Evolutionary conservation across 1,284 basidiomycete genomes (phyloP).

Genomic region (Ceratobasidium papillatum): DNA sequence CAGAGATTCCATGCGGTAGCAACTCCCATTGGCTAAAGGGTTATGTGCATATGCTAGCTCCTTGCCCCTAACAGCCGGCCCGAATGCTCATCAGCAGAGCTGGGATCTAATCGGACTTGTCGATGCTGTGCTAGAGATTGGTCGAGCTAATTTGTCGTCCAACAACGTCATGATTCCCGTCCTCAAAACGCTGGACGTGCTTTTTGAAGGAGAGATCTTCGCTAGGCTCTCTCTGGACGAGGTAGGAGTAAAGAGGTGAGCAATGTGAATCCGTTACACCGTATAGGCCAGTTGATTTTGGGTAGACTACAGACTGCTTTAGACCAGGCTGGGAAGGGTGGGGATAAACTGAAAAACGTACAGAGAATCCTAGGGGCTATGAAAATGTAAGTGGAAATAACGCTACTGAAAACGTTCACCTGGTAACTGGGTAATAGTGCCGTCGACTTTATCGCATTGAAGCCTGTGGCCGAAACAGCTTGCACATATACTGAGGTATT

Average conservation of each 20-base stretch:
- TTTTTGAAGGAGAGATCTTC: slow-evolving; percentile 73
- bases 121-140: slow-evolving; percentile 64
- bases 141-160: slow-evolving; percentile 61
- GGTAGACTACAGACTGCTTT: slow-evolving; percentile 58
- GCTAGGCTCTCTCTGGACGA: slow-evolving; percentile 57
- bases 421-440: slow-evolving; percentile 56
- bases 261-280: slow-evolving; percentile 46
- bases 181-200: slow-evolving; percentile 74
- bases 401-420: slow-evolving; percentile 33
- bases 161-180: slow-evolving; percentile 82
- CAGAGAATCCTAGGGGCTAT: slow-evolving; percentile 79
- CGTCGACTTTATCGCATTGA: slow-evolving; percentile 67
- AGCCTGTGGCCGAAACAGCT: slow-evolving; percentile 59
- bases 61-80: slow-evolving; percentile 57
- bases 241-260: slow-evolving; percentile 61
- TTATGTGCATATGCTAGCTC: slow-evolving; percentile 65
- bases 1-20: slow-evolving; percentile 54
- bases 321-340: slow-evolving; percentile 65
- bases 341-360: slow-evolving; percentile 75
- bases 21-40: slow-evolving; percentile 72
- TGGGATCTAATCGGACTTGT: slow-evolving; percentile 59
- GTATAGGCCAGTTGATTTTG: slow-evolving; percentile 32
- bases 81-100: slow-evolving; percentile 51
- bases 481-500: slow-evolving; percentile 64
- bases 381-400: slow-evolving; percentile 69